Evolutionary conservation across 2,329 filamentous ascomycete genomes (phyloP).

Genomic region (Dothidotthia symphoricarpi): DNA sequence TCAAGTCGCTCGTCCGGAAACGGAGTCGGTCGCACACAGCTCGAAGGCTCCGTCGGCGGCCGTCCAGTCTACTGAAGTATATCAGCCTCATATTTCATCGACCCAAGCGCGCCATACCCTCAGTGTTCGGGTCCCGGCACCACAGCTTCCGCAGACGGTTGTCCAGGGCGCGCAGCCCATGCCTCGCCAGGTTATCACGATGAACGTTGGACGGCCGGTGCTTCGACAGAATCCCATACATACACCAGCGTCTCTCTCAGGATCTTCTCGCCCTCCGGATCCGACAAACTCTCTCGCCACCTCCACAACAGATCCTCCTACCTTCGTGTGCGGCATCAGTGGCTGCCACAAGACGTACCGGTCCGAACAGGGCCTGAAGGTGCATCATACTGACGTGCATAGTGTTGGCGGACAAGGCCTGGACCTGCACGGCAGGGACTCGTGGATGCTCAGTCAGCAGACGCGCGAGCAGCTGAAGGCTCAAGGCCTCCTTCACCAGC

Average conservation of each 20-base stretch:
- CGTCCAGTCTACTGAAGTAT: neutral
- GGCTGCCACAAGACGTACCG: constrained; percentile 18
- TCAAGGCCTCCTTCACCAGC: constrained; percentile 10
- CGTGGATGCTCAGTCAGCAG: constrained; percentile 22
- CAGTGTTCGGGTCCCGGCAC: neutral
- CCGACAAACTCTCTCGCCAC: neutral
- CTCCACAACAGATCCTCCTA: neutral
- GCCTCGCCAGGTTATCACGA: neutral
- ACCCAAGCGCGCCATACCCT: neutral
- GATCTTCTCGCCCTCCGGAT: neutral
- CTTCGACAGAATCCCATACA: neutral
- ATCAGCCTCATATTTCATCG: neutral
- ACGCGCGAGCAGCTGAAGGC: constrained; percentile 15
- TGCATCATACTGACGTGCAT: constrained; percentile 24
- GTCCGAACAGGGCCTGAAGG: constrained; percentile 20
- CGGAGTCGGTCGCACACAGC: neutral
- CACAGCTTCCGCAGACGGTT: neutral
- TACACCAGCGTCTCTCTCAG: neutral
- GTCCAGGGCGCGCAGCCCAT: neutral
- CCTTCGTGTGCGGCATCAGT: constrained; percentile 11
- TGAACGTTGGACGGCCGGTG: constrained; percentile 1
- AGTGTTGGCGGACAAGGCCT: constrained; percentile 20
- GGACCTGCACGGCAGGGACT: constrained; percentile 21
- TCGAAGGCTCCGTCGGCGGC: neutral
- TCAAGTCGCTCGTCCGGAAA: neutral